These are phyloP conservation scores for Leishmania tarentolae DNA, from an alignment of 208 protist species.

Conservation along the genomic window DNA sequence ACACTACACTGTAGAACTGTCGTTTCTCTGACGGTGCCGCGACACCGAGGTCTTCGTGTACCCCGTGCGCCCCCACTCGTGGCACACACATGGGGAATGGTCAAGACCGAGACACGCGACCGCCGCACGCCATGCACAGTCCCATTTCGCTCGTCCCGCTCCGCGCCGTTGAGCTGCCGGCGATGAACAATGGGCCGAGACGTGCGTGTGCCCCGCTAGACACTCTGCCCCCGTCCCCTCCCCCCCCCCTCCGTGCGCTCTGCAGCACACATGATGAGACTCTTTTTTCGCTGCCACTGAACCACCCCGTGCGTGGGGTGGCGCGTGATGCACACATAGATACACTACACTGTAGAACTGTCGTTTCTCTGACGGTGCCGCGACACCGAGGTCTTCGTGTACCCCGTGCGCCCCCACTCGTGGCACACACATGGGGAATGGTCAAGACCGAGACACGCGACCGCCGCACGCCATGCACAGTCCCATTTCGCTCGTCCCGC, in stretches of 20 bases:
- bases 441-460: constrained; percentile 22
- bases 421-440: constrained; percentile 16
- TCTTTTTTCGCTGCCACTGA: constrained; percentile 18
- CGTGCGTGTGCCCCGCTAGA: background rate
- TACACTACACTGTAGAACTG: constrained; percentile 17
- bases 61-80: background rate
- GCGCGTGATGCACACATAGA: constrained; percentile 21
- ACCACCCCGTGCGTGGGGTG: constrained; percentile 10
- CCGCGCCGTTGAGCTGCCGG: constrained; percentile 6
- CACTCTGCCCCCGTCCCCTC: background rate
- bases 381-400: background rate
- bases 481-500: constrained; percentile 27
- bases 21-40: constrained; percentile 11
- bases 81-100: constrained; percentile 18
- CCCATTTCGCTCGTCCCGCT: constrained; percentile 28
- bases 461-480: background rate
- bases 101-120: constrained; percentile 20
- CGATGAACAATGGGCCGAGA: background rate
- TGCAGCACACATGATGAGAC: constrained; percentile 8
- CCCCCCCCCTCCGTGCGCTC: too few relatives aligned
- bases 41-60: background rate
- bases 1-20: constrained; percentile 17
- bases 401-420: background rate
- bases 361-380: constrained; percentile 11
- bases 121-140: background rate